phyloP scores from a whole-genome alignment of 2,329 filamentous ascomycete species.

The Penicillium decumbens region DNA sequence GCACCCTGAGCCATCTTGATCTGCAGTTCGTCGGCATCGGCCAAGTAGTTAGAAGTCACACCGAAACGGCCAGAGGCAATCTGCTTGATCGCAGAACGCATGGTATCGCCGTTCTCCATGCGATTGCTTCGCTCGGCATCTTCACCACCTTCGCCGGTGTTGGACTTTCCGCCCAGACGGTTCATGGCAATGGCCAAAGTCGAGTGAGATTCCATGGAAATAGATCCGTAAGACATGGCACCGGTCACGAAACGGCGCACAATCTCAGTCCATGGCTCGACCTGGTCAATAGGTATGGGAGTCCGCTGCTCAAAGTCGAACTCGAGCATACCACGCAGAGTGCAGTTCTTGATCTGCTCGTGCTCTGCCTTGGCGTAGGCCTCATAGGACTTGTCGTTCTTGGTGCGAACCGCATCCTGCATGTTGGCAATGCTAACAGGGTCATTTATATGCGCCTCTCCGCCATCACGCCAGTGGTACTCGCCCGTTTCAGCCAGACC shows the following conservation, averaged over 20 bases:
- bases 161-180: slow-evolving; percentile 90
- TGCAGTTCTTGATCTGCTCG: slow-evolving; percentile 95
- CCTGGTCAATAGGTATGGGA: slow-evolving; percentile 88
- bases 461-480: slow-evolving; percentile 97
- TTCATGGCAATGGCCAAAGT: slow-evolving; percentile 97
- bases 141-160: slow-evolving; percentile 96
- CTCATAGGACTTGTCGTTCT: slow-evolving; percentile 98
- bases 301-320: slow-evolving; percentile 88
- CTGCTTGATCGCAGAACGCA: slow-evolving; percentile 97
- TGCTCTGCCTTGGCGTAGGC: slow-evolving; percentile 91
- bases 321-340: slow-evolving; percentile 85
- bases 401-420: slow-evolving; percentile 90
- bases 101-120: slow-evolving; percentile 88
- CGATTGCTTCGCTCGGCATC: slow-evolving; percentile 84
- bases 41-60: slow-evolving; percentile 90
- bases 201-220: slow-evolving; percentile 97
- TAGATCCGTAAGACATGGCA: slow-evolving; percentile 97
- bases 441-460: slow-evolving; percentile 92
- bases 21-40: slow-evolving; percentile 91
- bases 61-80: slow-evolving; percentile 93
- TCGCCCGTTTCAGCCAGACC: slow-evolving; percentile 89
- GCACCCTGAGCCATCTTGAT: slow-evolving; percentile 99
- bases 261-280: slow-evolving; percentile 97
- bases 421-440: slow-evolving; percentile 93
- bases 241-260: slow-evolving; percentile 94